phyloP scores from a whole-genome alignment of 768 basidiomycete genomes.

The Termitomyces sp. region DNA sequence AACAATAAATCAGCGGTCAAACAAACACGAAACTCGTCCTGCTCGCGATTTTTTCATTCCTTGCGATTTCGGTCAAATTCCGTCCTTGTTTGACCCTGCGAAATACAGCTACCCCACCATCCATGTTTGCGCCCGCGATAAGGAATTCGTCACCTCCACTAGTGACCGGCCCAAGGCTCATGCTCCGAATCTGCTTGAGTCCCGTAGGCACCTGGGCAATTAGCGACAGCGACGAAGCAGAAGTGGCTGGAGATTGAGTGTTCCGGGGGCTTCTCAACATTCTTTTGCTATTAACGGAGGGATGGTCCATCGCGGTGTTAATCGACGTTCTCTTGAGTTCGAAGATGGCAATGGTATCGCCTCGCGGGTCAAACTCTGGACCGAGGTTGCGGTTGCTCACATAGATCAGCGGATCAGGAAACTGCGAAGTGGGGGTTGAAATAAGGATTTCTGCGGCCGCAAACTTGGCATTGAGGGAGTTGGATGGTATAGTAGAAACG shows the following conservation, averaged over 20 bases:
- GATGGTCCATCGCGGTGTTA: neutral
- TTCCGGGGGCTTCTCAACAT: constrained; percentile 11
- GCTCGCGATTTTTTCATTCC: constrained; percentile 40
- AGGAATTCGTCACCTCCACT: constrained; percentile 42
- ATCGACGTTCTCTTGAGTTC: constrained; percentile 27
- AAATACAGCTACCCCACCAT: constrained; percentile 56
- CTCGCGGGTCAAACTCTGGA: constrained; percentile 35
- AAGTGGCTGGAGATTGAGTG: neutral
- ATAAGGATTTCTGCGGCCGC: constrained; percentile 53
- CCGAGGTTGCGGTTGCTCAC: constrained; percentile 54
- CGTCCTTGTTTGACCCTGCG: constrained; percentile 49
- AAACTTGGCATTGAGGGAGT: constrained; percentile 34
- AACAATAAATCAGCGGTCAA: neutral
- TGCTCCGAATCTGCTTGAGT: constrained; percentile 50
- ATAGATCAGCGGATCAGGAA: constrained; percentile 46
- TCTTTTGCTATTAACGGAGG: constrained; percentile 13
- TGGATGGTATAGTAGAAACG: constrained; percentile 36
- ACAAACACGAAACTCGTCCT: constrained; percentile 20
- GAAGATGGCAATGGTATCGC: constrained; percentile 57
- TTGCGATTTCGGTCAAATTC: constrained; percentile 45
- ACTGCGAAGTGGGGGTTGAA: constrained; percentile 32
- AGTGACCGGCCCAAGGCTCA: constrained; percentile 40
- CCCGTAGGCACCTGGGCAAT: constrained; percentile 50
- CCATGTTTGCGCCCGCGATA: constrained; percentile 44
- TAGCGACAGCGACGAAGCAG: constrained; percentile 24